Evolutionary conservation across 768 basidiomycete genomes (phyloP).

Genomic region (Erythrobasidium yunnanense): DNA sequence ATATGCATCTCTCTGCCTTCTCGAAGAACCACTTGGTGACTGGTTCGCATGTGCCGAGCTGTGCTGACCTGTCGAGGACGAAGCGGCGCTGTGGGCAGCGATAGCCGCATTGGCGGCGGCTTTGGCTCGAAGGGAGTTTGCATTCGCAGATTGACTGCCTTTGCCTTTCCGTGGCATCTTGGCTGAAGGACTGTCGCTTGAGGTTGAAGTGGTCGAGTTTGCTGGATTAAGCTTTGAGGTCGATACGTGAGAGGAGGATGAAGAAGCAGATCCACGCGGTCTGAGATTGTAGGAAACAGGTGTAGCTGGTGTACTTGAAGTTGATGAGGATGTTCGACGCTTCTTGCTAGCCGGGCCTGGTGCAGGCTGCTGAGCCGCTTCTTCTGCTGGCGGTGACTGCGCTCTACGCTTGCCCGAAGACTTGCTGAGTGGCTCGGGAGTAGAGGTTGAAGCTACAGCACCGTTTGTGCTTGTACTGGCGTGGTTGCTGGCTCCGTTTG

Average conservation of each 20-base stretch:
- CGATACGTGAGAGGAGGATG: not conserved
- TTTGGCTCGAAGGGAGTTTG: constrained; percentile 10
- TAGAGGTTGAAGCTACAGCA: not conserved
- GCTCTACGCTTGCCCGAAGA: constrained; percentile 35
- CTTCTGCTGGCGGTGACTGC: constrained; percentile 24
- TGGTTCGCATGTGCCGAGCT: constrained; percentile 4
- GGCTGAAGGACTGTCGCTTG: not conserved
- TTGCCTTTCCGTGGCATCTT: constrained; percentile 34
- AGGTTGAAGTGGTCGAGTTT: not conserved
- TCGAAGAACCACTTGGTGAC: not conserved
- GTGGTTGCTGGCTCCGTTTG: too few species aligned
- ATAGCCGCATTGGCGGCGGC: constrained; percentile 17
- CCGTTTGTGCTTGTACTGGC: not conserved
- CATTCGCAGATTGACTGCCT: constrained; percentile 18
- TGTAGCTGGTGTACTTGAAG: not conserved
- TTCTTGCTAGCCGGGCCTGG: not conserved
- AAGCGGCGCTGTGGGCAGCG: not conserved
- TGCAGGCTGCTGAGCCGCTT: not conserved
- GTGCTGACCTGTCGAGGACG: not conserved
- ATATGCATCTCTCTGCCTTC: not conserved
- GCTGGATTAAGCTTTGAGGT: constrained; percentile 6
- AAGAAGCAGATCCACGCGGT: constrained; percentile 4
- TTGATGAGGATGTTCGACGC: not conserved
- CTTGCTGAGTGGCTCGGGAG: constrained; percentile 25
- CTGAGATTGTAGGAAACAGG: constrained; percentile 25